phyloP scores from a whole-genome alignment of 2,329 filamentous ascomycete genomes.

The Ramichloridium luteum region DNA sequence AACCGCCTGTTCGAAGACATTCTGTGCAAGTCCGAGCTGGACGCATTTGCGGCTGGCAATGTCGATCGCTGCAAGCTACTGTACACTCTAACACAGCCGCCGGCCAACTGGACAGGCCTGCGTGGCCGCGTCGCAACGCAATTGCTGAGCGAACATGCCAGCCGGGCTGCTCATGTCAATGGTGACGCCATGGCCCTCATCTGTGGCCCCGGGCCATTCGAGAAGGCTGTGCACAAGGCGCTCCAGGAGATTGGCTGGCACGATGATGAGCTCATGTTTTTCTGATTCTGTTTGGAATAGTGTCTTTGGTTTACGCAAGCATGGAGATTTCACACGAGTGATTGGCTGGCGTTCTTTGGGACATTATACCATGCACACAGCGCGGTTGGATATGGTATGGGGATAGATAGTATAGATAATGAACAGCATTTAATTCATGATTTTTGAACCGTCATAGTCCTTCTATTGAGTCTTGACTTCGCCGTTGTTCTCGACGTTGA shows the following conservation, averaged over 20 bases:
- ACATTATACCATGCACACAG: no score
- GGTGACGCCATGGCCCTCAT: constrained; percentile 50
- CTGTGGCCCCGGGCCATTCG: constrained; percentile 66
- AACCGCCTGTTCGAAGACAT: constrained; percentile 72
- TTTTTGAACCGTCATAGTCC: no score
- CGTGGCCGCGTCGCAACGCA: constrained; percentile 53
- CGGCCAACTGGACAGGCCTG: constrained; percentile 53
- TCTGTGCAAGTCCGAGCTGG: constrained; percentile 62
- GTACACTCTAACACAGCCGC: constrained; percentile 55
- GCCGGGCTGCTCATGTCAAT: constrained; percentile 19
- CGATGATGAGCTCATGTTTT: constrained; percentile 63
- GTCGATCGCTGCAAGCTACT: constrained; percentile 49
- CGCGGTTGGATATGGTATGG: no score
- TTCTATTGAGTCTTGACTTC: constrained; percentile 58
- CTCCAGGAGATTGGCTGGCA: constrained; percentile 55
- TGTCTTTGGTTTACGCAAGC: no score
- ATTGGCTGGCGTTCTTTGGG: no score
- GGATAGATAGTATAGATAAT: no score
- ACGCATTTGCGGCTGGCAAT: constrained; percentile 45
- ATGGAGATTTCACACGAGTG: no score
- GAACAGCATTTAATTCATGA: no score
- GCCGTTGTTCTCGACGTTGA: constrained; percentile 68
- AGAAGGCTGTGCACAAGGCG: constrained; percentile 50
- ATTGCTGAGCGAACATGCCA: constrained; percentile 48
- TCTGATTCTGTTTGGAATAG: constrained; percentile 40